Evolutionary conservation across 306 rosid genomes (phyloP).

Genomic region (Castanospermum australe): DNA sequence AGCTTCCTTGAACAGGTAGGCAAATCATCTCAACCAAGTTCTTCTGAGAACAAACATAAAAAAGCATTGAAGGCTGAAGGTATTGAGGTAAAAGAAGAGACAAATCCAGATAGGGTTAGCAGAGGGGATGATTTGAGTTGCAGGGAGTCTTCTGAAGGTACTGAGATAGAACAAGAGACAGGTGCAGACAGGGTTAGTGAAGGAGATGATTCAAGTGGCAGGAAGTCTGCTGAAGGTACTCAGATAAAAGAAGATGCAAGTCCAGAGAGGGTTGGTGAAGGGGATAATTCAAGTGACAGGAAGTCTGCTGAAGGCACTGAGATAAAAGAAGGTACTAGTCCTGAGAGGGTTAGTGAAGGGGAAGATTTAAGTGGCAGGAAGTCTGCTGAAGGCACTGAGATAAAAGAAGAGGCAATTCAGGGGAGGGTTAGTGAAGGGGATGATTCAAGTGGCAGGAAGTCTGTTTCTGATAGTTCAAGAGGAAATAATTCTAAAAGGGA

Average conservation of each 20-base stretch:
- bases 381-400: conserved; percentile 16
- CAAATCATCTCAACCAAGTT: conserved; percentile 36
- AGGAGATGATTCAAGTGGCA: conserved; percentile 29
- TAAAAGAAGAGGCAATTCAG: conserved; percentile 23
- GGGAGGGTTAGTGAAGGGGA: conserved; percentile 33
- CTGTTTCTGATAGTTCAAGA: conserved; percentile 37
- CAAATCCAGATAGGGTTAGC: conserved; percentile 29
- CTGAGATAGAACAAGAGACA: conserved; percentile 32
- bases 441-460: conserved; percentile 31
- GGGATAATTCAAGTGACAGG: background rate
- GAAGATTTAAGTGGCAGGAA: conserved; percentile 23
- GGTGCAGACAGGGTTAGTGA: conserved; percentile 28
- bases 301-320: conserved; percentile 29
- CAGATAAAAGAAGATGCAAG: background rate
- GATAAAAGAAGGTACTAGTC: conserved; percentile 15
- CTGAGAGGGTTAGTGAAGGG: conserved; percentile 16
- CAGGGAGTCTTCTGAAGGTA: conserved; percentile 29
- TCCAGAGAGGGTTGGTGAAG: background rate
- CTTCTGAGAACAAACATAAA: conserved; percentile 40
- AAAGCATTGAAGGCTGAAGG: conserved; percentile 40
- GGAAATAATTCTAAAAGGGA: conserved; percentile 48
- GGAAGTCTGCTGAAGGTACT: background rate
- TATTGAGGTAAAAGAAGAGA: conserved; percentile 43
- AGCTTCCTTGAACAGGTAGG: conserved; percentile 63
- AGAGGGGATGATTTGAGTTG: conserved; percentile 41